Evolutionary conservation across 225 moss, liverwort and hornwort species (phyloP).

Genomic region (Anthoceros angustus): DNA sequence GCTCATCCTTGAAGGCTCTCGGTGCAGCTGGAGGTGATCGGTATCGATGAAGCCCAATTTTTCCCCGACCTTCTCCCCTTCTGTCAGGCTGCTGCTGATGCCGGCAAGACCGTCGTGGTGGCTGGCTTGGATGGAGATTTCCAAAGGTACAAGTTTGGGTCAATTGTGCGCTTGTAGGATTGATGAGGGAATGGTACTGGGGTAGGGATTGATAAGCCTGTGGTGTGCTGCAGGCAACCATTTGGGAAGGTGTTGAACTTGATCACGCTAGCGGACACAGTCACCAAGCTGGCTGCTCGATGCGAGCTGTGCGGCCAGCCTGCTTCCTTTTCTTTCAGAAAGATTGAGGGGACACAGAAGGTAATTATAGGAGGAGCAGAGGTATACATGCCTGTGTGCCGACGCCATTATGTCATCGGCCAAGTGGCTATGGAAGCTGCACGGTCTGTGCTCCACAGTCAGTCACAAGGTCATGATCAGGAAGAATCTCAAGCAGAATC

Average conservation of each 20-base stretch:
- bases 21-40: slow-evolving; percentile 73
- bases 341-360: slow-evolving; percentile 49
- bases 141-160: slow-evolving; percentile 29
- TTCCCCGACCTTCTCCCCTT: slow-evolving; percentile 64
- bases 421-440: slow-evolving; percentile 53
- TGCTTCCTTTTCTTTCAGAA: slow-evolving; percentile 72
- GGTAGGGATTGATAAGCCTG: too few relatives aligned
- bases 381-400: slow-evolving; percentile 92
- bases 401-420: slow-evolving; percentile 76
- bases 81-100: slow-evolving; percentile 61
- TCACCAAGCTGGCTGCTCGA: slow-evolving; percentile 69
- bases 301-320: slow-evolving; percentile 82
- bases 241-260: slow-evolving; percentile 68
- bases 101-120: slow-evolving; percentile 64
- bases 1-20: background rate
- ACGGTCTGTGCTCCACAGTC: slow-evolving; percentile 32
- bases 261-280: slow-evolving; percentile 65
- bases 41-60: slow-evolving; percentile 94
- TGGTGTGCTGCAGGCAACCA: slow-evolving; percentile 36
- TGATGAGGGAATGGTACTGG: too few relatives aligned
- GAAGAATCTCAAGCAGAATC: background rate
- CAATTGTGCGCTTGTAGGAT: background rate
- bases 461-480: background rate
- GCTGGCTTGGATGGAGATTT: slow-evolving; percentile 94
- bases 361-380: slow-evolving; percentile 81